Evolutionary conservation across 805 yeast genomes (phyloP), one percentile per base, ranked within the genome.

Genomic region (Nakazawaea molendinolei): DNA sequence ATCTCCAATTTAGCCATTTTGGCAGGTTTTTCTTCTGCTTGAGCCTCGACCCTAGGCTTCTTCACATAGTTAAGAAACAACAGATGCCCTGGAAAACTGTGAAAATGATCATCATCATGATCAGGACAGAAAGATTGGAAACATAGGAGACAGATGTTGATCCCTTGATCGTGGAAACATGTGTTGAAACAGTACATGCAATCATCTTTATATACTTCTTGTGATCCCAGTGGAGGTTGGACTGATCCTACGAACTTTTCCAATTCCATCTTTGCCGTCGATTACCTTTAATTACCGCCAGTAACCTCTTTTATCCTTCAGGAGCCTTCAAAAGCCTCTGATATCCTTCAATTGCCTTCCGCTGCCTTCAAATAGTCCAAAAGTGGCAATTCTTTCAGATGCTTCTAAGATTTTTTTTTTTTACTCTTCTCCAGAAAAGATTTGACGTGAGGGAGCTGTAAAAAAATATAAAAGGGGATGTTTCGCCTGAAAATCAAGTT

Each of bases 171-270:
- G 33, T 70, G 72, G 34, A 61, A 59, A 4, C 85, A 73, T 0
- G 85, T 76, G 42, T 79, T 90, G 51, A 82, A 90, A 36, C 89
- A 81, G 58, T 74, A 90, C 62, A 83, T 82, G 53, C 97, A 89
- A 46, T 87, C 96, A 60, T 90, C 97, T 52, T 86, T 89, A 50
- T 76, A 79, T 13, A 89, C 74, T 3, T 67, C 62, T 17, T 57
- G 42, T 3, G 62, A 58, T 21, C 61, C 38, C 3, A 45, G 38
- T 4, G 63, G 63, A 4, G 48, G 40, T 5, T 28, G 24, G 8
- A 56, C 29, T 5, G 18, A 8, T 17, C 13, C 13, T 5, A 30
- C 35, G 18, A 30, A 31, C 9, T 15, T 27, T n/a, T n/a, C n/a
- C n/a, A n/a, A n/a, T n/a, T n/a, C n/a, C n/a, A n/a, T n/a, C n/a